Percentiles rank a stretch among this genome's conserved stretches.
Conservation (phyloP, 345 rosid species). For the Chamaenerion angustifolium region DNA sequence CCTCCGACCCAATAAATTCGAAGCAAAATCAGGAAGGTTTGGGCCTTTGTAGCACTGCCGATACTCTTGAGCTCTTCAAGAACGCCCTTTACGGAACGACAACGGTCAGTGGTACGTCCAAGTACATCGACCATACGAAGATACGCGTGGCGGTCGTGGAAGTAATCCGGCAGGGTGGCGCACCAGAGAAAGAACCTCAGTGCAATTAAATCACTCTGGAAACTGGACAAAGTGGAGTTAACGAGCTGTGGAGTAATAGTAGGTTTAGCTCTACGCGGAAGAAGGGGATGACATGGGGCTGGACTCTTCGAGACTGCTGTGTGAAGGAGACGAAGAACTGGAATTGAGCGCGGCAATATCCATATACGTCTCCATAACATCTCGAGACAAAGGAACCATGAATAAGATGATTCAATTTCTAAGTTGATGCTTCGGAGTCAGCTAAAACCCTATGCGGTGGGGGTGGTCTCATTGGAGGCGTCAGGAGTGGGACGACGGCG, state of each 20-base stretch:
- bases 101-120: constrained; percentile 17
- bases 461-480: no score
- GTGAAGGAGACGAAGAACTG: not conserved
- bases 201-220: constrained; percentile 47
- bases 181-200: constrained; percentile 51
- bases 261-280: constrained; percentile 5
- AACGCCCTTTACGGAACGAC: constrained; percentile 20
- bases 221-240: constrained; percentile 24
- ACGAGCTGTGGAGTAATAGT: constrained; percentile 33
- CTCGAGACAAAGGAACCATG: not conserved
- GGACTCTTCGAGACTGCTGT: constrained; percentile 1
- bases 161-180: constrained; percentile 37
- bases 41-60: constrained; percentile 35
- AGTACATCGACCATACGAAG: constrained; percentile 38
- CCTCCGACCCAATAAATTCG: constrained; percentile 69
- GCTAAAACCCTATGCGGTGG: no score
- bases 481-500: no score
- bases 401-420: no score
- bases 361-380: constrained; percentile 10
- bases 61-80: constrained; percentile 22
- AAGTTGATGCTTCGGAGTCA: no score
- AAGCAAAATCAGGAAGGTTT: constrained; percentile 37
- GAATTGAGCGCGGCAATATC: not conserved
- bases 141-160: constrained; percentile 36
- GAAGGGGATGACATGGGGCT: not conserved